Evolutionary conservation across 2,329 filamentous ascomycete genomes (phyloP).

Genomic region (Monilinia vaccinii-corymbosi): DNA sequence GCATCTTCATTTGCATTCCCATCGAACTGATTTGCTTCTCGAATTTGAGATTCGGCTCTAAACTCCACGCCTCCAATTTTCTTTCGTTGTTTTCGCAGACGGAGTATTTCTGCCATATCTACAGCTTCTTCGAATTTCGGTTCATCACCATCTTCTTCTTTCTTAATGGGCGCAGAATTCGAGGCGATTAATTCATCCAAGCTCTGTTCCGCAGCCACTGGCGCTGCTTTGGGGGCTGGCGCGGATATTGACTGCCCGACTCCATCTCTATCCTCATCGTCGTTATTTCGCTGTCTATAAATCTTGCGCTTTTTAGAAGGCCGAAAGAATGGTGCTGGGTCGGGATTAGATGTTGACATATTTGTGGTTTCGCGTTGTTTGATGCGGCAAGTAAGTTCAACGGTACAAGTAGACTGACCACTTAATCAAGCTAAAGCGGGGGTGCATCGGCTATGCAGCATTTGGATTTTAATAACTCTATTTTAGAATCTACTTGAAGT

Average conservation of each 20-base stretch:
- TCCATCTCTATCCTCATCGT: slow-evolving; percentile 23
- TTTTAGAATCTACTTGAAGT: no score
- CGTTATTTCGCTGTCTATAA: slow-evolving; percentile 42
- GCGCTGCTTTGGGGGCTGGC: slow-evolving; percentile 11
- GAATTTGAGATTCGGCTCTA: slow-evolving; percentile 24
- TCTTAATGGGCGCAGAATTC: slow-evolving; percentile 9
- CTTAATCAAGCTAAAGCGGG: no score
- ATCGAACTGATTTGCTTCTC: slow-evolving; percentile 18
- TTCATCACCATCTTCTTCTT: slow-evolving; percentile 23
- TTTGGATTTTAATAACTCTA: no score
- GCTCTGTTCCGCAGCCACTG: slow-evolving; percentile 15
- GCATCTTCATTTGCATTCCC: slow-evolving; percentile 7
- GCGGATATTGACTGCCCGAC: slow-evolving; percentile 4
- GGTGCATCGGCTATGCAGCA: no score
- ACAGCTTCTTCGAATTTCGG: slow-evolving; percentile 25
- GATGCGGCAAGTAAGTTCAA: not conserved
- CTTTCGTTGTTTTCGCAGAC: slow-evolving; percentile 41
- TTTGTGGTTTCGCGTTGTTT: not conserved
- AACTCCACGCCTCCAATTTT: slow-evolving; percentile 50
- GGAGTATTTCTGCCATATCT: slow-evolving; percentile 42
- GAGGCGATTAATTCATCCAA: slow-evolving; percentile 26
- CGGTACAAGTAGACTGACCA: no score
- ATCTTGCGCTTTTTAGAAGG: slow-evolving; percentile 50
- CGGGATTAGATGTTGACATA: slow-evolving; percentile 8
- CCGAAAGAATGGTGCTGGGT: slow-evolving; percentile 36